Conservation (phyloP, 140 eudicot species). For the Flaveria floridana region DNA sequence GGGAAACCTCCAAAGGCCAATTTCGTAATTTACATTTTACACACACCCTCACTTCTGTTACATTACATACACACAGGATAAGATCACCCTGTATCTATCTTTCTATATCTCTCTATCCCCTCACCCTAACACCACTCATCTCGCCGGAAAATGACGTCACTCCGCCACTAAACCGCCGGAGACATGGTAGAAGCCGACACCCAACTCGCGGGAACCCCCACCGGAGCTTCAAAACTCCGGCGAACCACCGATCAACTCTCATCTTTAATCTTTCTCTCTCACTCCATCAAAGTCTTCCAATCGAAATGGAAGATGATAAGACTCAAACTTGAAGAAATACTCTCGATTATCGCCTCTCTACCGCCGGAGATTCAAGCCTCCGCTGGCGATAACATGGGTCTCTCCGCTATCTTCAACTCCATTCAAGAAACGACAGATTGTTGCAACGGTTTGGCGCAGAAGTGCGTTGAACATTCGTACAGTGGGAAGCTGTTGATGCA, state of each 20-base stretch:
- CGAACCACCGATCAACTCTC: constrained; percentile 45
- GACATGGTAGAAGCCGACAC: constrained; percentile 39
- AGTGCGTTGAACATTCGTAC: constrained; percentile 51
- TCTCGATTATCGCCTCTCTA: constrained; percentile 44
- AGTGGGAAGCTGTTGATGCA: constrained; percentile 86
- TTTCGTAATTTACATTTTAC: neutral
- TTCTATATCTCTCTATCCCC: neutral
- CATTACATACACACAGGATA: constrained; percentile 16
- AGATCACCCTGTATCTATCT: neutral
- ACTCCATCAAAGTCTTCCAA: constrained; percentile 59
- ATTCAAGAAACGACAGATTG: constrained; percentile 39
- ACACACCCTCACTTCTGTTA: neutral
- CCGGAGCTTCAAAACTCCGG: constrained; percentile 36
- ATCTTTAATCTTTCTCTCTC: constrained; percentile 51
- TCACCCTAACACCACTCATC: neutral
- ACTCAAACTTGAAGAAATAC: constrained; percentile 60
- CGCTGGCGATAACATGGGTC: constrained; percentile 32
- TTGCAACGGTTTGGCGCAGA: constrained; percentile 45
- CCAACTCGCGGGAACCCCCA: constrained; percentile 29
- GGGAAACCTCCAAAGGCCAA: neutral
- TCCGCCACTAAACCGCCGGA: constrained; percentile 7
- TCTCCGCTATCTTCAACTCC: constrained; percentile 37
- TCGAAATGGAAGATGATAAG: constrained; percentile 68
- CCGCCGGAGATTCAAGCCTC: constrained; percentile 45
- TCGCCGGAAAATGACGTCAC: constrained; percentile 27